Conservation (phyloP, 2,329 filamentous ascomycete genomes). For the Gliomastix tumulicola region DNA sequence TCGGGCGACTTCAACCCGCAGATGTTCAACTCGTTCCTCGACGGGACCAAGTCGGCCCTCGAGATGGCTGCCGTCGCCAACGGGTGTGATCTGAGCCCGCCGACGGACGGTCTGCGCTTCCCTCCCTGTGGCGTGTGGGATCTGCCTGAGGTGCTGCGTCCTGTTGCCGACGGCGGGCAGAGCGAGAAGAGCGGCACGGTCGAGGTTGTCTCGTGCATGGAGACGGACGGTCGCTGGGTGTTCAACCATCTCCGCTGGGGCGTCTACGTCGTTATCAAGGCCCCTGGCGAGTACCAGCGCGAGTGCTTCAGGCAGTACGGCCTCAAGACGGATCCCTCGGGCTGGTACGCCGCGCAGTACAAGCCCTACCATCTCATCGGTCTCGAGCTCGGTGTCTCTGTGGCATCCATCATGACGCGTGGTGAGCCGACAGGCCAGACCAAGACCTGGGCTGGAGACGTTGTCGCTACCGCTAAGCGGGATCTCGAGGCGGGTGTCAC, state of each 20-base stretch:
- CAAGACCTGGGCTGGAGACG: conserved; percentile 33
- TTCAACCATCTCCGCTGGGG: conserved; percentile 33
- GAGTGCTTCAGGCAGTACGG: conserved; percentile 37
- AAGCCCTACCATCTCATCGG: conserved; percentile 40
- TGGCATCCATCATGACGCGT: conserved; percentile 35
- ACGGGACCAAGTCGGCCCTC: conserved; percentile 37
- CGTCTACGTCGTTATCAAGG: conserved; percentile 36
- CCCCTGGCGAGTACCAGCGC: conserved; percentile 28
- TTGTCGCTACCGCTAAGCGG: conserved; percentile 37
- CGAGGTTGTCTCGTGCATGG: conserved; percentile 35
- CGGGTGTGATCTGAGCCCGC: conserved; percentile 31
- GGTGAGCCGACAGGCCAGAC: conserved; percentile 36
- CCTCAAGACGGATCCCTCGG: conserved; percentile 29
- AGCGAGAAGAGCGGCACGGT: conserved; percentile 31
- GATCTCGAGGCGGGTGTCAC: conserved; percentile 34
- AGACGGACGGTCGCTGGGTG: conserved; percentile 30
- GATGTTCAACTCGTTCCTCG: conserved; percentile 41
- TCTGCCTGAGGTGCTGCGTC: conserved; percentile 30
- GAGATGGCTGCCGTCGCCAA: conserved; percentile 41
- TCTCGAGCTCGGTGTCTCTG: conserved; percentile 33
- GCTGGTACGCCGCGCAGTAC: conserved; percentile 33
- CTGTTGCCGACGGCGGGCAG: conserved; percentile 29
- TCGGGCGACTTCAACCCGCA: conserved; percentile 35
- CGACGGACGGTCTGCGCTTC: conserved; percentile 30
- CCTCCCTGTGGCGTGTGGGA: conserved; percentile 35